Percentiles rank a stretch among this genome's conserved stretches.
Conservation (phyloP, 345 rosid genomes). For the Moringa oleifera region DNA sequence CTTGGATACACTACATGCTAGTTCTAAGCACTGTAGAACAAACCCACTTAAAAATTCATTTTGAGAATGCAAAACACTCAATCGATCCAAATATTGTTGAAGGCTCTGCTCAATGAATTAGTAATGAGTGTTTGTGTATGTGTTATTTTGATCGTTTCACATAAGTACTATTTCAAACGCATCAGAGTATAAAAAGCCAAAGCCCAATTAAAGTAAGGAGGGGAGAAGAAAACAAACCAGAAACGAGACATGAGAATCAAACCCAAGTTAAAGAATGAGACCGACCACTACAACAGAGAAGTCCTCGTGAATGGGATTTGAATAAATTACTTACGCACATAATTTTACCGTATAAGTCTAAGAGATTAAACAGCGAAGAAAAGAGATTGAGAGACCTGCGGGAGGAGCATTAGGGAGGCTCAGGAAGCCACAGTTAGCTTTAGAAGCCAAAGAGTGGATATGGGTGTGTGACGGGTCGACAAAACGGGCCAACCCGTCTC, state of each 20-base stretch:
- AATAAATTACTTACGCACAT: neutral
- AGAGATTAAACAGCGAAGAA: neutral
- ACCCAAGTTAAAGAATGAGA: neutral
- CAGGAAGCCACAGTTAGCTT: constrained; percentile 59
- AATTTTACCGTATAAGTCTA: too few relatives aligned
- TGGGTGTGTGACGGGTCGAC: constrained; percentile 42
- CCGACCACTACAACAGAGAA: neutral
- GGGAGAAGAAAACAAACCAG: too few relatives aligned
- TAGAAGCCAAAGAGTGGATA: constrained; percentile 72
- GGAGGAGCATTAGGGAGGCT: constrained; percentile 76
- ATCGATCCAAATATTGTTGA: neutral
- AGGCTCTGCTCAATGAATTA: neutral
- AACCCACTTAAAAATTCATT: too few relatives aligned
- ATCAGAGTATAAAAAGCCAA: too few relatives aligned
- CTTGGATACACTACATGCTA: neutral
- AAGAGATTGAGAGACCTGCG: constrained; percentile 42
- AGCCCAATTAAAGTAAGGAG: too few relatives aligned
- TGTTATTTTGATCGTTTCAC: neutral
- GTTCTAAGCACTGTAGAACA: neutral
- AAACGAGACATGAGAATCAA: neutral
- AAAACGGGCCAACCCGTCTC: constrained; percentile 75
- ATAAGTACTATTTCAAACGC: too few relatives aligned
- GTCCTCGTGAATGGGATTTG: neutral
- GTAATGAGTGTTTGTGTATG: neutral
- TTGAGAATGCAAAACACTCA: neutral